A percentile compares a stretch with the other conserved stretches of the same genome.
Conservation (phyloP, 2,329 filamentous ascomycete genomes). For the Ophiosphaerella herpotricha region DNA sequence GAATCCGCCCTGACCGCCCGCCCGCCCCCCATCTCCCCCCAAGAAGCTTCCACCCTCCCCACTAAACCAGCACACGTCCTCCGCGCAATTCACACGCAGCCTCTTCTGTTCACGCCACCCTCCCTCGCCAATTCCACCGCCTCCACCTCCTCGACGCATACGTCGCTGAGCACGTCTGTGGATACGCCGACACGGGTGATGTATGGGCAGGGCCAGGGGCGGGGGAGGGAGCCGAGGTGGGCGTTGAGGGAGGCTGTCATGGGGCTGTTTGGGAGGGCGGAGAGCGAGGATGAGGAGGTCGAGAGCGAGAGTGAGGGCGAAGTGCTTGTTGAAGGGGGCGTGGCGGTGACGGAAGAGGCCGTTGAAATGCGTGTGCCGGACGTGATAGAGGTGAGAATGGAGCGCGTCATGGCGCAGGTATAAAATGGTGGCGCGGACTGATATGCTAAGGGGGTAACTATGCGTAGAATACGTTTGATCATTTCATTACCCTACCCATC, state of each 20-base stretch:
- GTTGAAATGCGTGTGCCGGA: slow-evolving; percentile 53
- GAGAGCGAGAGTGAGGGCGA: slow-evolving; percentile 3
- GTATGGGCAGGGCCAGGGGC: neutral
- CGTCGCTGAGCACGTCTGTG: too few species aligned
- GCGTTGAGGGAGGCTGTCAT: neutral
- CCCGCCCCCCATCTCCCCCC: slow-evolving; percentile 36
- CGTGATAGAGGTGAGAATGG: slow-evolving; percentile 16
- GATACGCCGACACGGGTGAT: neutral
- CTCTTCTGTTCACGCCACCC: too few species aligned
- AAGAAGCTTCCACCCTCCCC: slow-evolving; percentile 40
- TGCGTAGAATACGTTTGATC: too few species aligned
- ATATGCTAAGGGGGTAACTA: too few species aligned
- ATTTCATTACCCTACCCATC: too few species aligned
- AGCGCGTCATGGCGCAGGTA: slow-evolving; percentile 35
- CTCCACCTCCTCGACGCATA: too few species aligned
- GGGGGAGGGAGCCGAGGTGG: neutral
- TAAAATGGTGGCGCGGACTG: slow-evolving; percentile 7
- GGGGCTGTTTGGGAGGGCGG: neutral
- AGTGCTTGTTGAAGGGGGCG: slow-evolving; percentile 46
- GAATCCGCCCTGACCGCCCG: slow-evolving; percentile 48
- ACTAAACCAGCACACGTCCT: slow-evolving; percentile 43
- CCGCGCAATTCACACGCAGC: slow-evolving; percentile 34
- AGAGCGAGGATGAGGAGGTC: slow-evolving; percentile 45
- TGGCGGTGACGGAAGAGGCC: slow-evolving; percentile 63
- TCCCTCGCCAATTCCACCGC: too few species aligned